phyloP scores from a whole-genome alignment of 768 basidiomycete genomes.

The Pleurotus cornucopiae region DNA sequence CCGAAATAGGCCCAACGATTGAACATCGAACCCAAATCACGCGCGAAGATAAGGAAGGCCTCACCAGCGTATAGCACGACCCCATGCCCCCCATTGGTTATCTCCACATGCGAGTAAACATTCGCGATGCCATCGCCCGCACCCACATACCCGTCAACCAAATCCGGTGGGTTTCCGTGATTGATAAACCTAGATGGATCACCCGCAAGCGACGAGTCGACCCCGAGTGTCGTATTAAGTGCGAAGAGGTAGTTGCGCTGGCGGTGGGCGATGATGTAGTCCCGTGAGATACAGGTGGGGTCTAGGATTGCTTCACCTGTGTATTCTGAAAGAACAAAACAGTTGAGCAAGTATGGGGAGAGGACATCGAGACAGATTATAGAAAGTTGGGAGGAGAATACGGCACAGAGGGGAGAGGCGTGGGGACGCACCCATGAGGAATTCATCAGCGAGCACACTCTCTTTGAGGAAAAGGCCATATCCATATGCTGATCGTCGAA shows the following conservation, averaged over 20 bases:
- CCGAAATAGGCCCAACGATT: background rate
- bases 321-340: constrained; percentile 46
- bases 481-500: constrained; percentile 40
- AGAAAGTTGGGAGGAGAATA: too few species aligned
- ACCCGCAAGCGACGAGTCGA: constrained; percentile 54
- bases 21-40: background rate
- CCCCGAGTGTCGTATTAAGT: constrained; percentile 38
- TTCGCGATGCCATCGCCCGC: background rate
- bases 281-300: constrained; percentile 46
- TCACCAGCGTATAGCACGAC: constrained; percentile 59
- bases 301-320: constrained; percentile 56
- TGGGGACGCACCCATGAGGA: constrained; percentile 39
- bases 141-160: constrained; percentile 41
- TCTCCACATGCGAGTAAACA: constrained; percentile 7
- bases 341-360: background rate
- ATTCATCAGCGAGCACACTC: constrained; percentile 35
- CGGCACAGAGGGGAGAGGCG: background rate
- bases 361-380: too few species aligned
- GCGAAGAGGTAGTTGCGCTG: constrained; percentile 60
- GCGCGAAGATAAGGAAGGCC: background rate
- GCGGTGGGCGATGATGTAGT: constrained; percentile 31
- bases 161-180: constrained; percentile 30
- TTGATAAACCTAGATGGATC: constrained; percentile 69
- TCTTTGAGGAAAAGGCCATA: constrained; percentile 52
- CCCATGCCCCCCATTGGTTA: constrained; percentile 67